These are phyloP conservation scores for Penicillium samsonianum DNA, from an alignment of 495 filamentous ascomycete genomes.

Conservation along the genomic window DNA sequence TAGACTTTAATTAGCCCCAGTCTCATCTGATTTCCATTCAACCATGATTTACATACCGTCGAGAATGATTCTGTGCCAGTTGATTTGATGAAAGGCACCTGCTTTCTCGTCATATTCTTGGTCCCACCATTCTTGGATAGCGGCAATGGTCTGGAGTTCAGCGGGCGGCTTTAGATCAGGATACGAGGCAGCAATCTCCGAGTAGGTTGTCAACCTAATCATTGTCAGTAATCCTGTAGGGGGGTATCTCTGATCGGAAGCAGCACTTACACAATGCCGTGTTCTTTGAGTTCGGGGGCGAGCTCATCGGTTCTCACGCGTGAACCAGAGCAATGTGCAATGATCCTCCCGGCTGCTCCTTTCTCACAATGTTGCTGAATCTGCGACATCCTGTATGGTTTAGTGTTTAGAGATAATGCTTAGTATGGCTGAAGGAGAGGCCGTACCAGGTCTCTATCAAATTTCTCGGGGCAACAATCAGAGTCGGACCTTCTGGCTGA, in stretches of 20 bases:
- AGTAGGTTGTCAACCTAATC: background rate
- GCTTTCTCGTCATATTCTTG: background rate
- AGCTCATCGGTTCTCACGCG: background rate
- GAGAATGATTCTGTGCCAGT: background rate
- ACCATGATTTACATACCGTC: background rate
- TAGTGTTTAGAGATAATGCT: background rate
- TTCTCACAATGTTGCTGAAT: background rate
- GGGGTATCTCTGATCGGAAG: too few species aligned
- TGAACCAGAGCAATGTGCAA: background rate
- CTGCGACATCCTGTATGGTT: background rate
- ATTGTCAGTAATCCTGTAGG: background rate
- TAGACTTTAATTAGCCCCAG: background rate
- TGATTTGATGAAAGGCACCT: background rate
- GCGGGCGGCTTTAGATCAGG: background rate
- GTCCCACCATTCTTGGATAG: background rate
- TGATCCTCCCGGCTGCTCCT: background rate
- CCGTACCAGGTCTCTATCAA: background rate
- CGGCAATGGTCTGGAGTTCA: background rate
- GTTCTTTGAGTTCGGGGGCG: background rate
- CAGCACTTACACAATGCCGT: constrained; percentile 1
- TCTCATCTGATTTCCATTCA: background rate
- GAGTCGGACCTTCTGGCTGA: background rate
- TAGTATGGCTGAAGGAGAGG: background rate
- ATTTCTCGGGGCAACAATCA: background rate
- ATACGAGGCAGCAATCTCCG: background rate